Conservation (phyloP, 2,329 filamentous ascomycete genomes). For the Aotearoamyces nothofagi region DNA sequence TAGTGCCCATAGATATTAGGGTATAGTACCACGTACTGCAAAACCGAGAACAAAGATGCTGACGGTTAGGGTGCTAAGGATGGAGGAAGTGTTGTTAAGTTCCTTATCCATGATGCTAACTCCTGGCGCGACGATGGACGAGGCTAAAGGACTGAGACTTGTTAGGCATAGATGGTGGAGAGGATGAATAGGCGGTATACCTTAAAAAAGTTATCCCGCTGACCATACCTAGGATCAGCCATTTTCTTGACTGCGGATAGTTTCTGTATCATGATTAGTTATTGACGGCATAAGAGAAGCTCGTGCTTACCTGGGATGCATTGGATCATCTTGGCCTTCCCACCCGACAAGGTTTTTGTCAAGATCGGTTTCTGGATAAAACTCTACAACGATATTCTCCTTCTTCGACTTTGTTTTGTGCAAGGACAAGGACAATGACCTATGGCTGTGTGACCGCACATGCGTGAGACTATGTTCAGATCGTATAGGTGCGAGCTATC, state of each 20-base stretch:
- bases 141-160: conserved; percentile 20
- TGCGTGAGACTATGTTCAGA: too few relatives aligned
- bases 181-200: conserved; percentile 15
- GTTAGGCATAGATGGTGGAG: conserved; percentile 21
- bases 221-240: too few relatives aligned
- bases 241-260: too few relatives aligned
- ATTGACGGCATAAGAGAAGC: too few relatives aligned
- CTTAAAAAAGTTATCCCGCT: too few relatives aligned
- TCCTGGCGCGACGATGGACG: conserved; percentile 29
- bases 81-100: conserved; percentile 11
- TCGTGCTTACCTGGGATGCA: too few relatives aligned
- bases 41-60: conserved; percentile 45
- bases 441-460: too few relatives aligned
- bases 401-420: conserved; percentile 15
- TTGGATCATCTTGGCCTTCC: conserved; percentile 42
- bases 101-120: conserved; percentile 15
- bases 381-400: conserved; percentile 7
- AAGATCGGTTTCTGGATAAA: conserved; percentile 32
- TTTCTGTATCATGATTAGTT: too few relatives aligned
- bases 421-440: too few relatives aligned
- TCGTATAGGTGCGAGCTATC: too few relatives aligned
- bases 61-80: conserved; percentile 12
- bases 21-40: too few relatives aligned
- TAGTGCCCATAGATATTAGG: too few relatives aligned
- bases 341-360: conserved; percentile 39